Evolutionary conservation across 1,139 yeast genomes (phyloP), one percentile per base, ranked within the genome.

Genomic region (Citeromyces hawaiiensis): DNA sequence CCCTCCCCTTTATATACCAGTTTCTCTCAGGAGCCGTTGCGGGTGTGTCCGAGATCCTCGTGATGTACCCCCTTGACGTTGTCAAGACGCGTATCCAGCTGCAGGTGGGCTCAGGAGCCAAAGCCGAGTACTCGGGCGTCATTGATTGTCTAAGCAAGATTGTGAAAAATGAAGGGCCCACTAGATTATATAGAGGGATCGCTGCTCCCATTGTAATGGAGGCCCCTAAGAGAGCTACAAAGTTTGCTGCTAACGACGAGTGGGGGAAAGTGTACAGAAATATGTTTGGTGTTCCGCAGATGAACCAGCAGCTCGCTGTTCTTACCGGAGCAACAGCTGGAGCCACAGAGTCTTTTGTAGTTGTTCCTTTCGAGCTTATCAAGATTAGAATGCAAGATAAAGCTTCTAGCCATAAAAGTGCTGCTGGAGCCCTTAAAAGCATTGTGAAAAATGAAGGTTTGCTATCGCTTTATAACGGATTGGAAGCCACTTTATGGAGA

Each of bases 321-420:
- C 69, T 91, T 53, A 85, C 96, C 40, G 99, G 98, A 63, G 97
- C 97, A 32, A 83, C 95, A 44, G 97, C 98, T 13, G 98, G 98
- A 65, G 94, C 96, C 37, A 82, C 94, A 40, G 98, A 91, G 62
- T 76, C 96, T 4, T 85, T 87, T 56, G 95, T 91, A 40, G 97
- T 91, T 44, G 97, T 91, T 38, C 98, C 98, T 14, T 91, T 91
- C 54, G 98, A 91, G 63, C 72, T 91, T 58, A 68, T 78, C 46
- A 77, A 77, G 54, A 91, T 91, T 58, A 75, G 94, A 64, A 71
- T 93, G 54, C 98, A 93, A 63, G 98, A 91, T 64, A 79, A 69
- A 54, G 69, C 82, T 40, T 78, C 94, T 41, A 75, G 75, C 54
- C 88, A 83, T 64, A 80, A 72, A 45, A 94, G 96, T 36, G 88